phyloP scores from a whole-genome alignment of 1,284 basidiomycete genomes.

The Marasmius tenuissimus region DNA sequence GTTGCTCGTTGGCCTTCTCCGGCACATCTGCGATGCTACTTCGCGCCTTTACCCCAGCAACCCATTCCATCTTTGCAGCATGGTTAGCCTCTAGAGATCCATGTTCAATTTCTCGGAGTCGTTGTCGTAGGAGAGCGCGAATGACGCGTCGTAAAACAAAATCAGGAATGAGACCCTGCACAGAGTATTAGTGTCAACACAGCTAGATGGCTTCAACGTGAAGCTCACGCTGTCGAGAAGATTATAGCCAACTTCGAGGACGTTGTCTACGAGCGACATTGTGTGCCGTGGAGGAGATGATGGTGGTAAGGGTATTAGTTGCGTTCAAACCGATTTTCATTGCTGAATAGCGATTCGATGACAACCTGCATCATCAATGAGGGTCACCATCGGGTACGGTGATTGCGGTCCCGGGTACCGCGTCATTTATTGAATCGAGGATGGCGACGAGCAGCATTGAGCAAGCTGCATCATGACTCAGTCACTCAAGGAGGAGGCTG shows the following conservation, averaged over 20 bases:
- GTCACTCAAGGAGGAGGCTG: no score
- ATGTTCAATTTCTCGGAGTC: conserved; percentile 62
- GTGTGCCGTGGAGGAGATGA: background rate
- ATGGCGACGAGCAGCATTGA: no score
- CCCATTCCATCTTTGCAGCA: conserved; percentile 66
- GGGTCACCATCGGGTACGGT: no score
- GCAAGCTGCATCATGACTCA: no score
- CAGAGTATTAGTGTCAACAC: background rate
- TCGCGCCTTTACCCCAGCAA: conserved; percentile 51
- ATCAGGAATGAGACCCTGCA: conserved; percentile 62
- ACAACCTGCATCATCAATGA: no score
- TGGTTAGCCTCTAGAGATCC: conserved; percentile 66
- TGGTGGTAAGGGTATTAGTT: background rate
- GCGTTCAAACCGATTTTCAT: no score
- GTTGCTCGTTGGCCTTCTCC: conserved; percentile 77
- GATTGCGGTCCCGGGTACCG: no score
- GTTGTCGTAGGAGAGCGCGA: conserved; percentile 56
- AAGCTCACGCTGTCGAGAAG: conserved; percentile 16
- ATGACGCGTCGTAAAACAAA: conserved; percentile 60
- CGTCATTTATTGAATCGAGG: no score
- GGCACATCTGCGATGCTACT: conserved; percentile 65
- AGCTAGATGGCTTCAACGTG: background rate
- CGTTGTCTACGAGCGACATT: conserved; percentile 1
- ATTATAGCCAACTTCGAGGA: conserved; percentile 15
- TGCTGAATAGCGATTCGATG: no score